Evolutionary conservation across 176 grass and related monocot genomes (phyloP).

Genomic region (Bonia amplexicaulis): DNA sequence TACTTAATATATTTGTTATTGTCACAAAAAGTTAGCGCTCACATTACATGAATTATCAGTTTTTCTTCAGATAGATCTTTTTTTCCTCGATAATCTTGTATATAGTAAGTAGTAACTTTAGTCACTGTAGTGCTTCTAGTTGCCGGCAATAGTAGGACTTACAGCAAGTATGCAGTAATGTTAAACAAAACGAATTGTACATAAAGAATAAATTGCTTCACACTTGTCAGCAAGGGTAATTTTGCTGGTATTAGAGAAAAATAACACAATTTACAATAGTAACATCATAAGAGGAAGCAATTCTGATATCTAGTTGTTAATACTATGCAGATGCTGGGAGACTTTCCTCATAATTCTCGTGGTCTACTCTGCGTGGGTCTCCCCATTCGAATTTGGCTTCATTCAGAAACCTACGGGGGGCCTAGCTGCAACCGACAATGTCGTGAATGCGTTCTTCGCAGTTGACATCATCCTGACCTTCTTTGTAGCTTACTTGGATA

Average conservation of each 20-base stretch:
- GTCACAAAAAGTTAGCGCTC: background rate
- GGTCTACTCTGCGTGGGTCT: slow-evolving; percentile 89
- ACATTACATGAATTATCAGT: background rate
- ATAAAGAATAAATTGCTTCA: background rate
- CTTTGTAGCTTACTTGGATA: slow-evolving; percentile 87
- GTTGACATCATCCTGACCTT: slow-evolving; percentile 87
- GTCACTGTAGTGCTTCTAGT: background rate
- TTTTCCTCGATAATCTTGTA: background rate
- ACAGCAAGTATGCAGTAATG: background rate
- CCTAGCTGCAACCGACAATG: slow-evolving; percentile 64
- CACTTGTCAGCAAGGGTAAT: background rate
- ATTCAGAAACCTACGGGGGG: slow-evolving; percentile 42
- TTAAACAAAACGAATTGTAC: background rate
- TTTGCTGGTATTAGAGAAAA: background rate
- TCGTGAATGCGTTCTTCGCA: slow-evolving; percentile 80
- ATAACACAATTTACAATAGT: background rate
- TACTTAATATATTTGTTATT: background rate
- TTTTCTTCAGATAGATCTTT: background rate
- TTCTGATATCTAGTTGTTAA: slow-evolving; percentile 25
- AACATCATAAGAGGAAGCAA: background rate
- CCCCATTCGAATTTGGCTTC: slow-evolving; percentile 96
- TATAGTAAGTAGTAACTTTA: background rate
- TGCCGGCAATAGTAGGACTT: background rate
- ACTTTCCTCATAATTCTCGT: slow-evolving; percentile 82
- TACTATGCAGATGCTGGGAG: slow-evolving; percentile 65